These are phyloP conservation scores for Diplocarpon rosae DNA, from an alignment of 2,329 filamentous ascomycete species.

Conservation along the genomic window DNA sequence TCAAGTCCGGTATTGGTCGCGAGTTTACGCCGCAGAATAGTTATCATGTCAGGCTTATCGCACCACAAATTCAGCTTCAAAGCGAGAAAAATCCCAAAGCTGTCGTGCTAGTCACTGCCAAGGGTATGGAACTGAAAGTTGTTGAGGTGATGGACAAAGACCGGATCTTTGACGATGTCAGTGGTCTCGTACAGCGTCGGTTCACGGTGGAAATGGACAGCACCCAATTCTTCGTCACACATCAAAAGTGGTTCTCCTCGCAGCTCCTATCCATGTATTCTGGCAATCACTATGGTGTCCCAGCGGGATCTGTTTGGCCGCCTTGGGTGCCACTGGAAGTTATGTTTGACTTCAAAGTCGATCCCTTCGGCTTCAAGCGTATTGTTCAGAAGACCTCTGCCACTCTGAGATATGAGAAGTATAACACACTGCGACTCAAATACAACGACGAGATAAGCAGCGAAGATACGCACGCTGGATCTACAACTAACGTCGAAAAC, in stretches of 20 bases:
- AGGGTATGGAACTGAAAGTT: conserved; percentile 96
- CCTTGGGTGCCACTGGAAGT: conserved; percentile 98
- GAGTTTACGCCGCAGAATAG: conserved; percentile 88
- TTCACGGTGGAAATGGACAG: conserved; percentile 96
- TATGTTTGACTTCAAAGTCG: conserved; percentile 91
- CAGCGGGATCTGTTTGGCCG: conserved; percentile 80
- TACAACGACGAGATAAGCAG: conserved; percentile 81
- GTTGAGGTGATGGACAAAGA: conserved; percentile 97
- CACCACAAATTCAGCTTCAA: conserved; percentile 94
- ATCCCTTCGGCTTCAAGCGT: conserved; percentile 94
- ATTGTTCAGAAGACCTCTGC: conserved; percentile 96
- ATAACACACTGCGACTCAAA: conserved; percentile 92
- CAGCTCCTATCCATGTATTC: conserved; percentile 87
- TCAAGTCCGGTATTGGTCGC: conserved; percentile 66
- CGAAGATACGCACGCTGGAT: conserved; percentile 41
- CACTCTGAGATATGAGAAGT: conserved; percentile 91
- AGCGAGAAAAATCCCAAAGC: conserved; percentile 97
- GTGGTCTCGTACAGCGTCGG: conserved; percentile 85
- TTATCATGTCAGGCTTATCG: conserved; percentile 90
- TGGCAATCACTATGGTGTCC: conserved; percentile 82
- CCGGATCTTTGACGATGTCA: conserved; percentile 82
- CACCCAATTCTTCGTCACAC: conserved; percentile 94
- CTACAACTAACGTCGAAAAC: conserved; percentile 51
- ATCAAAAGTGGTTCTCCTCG: conserved; percentile 78
- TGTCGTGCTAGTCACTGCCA: conserved; percentile 91